These are phyloP conservation scores for Phialocephala subalpina DNA, from an alignment of 2,329 filamentous ascomycete genomes.

Conservation along the genomic window DNA sequence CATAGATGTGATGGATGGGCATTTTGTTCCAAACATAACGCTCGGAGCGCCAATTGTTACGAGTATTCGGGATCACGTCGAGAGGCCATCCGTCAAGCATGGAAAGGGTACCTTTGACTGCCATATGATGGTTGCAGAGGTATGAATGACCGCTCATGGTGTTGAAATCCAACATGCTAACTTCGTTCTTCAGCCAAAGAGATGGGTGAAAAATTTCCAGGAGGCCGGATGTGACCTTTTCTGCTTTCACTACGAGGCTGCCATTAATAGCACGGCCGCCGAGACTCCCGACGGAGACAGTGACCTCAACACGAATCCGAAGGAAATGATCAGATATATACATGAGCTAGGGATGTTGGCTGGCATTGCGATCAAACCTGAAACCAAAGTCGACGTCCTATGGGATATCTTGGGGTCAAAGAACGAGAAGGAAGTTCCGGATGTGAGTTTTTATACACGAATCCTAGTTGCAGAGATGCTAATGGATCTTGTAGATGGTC, in stretches of 20 bases:
- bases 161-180: conserved; percentile 8
- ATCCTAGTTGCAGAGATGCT: neutral
- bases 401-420: conserved; percentile 85
- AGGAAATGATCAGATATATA: conserved; percentile 88
- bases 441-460: conserved; percentile 68
- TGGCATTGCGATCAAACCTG: conserved; percentile 94
- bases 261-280: conserved; percentile 81
- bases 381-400: conserved; percentile 88
- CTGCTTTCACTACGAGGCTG: conserved; percentile 99
- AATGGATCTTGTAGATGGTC: conserved; percentile 75
- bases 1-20: conserved; percentile 78
- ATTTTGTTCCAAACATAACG: conserved; percentile 98
- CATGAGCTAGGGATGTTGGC: conserved; percentile 88
- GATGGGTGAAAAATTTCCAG: conserved; percentile 97
- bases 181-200: conserved; percentile 76
- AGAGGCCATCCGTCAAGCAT: conserved; percentile 71
- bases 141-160: conserved; percentile 48
- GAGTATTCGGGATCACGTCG: conserved; percentile 88
- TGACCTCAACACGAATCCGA: conserved; percentile 79
- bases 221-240: conserved; percentile 97
- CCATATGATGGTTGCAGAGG: conserved; percentile 99
- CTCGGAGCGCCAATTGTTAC: conserved; percentile 95
- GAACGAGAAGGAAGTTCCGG: conserved; percentile 79
- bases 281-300: conserved; percentile 76
- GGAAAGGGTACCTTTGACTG: conserved; percentile 97